phyloP scores from a whole-genome alignment of 176 grass and related monocot species.

The Avena insularis region DNA sequence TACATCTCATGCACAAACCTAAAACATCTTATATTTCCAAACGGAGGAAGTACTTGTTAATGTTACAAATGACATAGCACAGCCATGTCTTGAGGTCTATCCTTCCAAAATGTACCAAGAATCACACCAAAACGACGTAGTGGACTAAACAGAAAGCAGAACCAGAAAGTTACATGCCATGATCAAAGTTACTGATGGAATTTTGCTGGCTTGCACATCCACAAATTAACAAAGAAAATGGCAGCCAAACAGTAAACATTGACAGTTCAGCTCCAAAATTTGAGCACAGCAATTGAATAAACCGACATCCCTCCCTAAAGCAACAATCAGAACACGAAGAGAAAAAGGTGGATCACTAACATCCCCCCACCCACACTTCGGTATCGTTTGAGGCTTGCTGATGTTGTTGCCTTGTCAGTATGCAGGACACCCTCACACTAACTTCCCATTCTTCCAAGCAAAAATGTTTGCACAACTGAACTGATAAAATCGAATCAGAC shows the following conservation, averaged over 20 bases:
- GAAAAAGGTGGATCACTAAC: constrained; percentile 39
- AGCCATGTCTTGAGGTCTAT: constrained; percentile 27
- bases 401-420: constrained; percentile 58
- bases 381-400: constrained; percentile 52
- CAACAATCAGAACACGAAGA: constrained; percentile 64
- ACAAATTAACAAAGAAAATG: constrained; percentile 60
- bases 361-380: constrained; percentile 24
- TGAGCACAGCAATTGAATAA: constrained; percentile 63
- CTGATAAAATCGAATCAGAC: constrained; percentile 78
- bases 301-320: constrained; percentile 49
- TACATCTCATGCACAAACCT: no score
- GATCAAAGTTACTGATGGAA: constrained; percentile 43
- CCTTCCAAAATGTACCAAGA: constrained; percentile 48
- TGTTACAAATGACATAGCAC: constrained; percentile 54
- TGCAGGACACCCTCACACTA: constrained; percentile 39
- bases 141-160: constrained; percentile 46
- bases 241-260: constrained; percentile 65
- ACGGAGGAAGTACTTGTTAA: constrained; percentile 10
- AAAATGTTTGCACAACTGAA: constrained; percentile 81
- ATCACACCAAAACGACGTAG: constrained; percentile 42
- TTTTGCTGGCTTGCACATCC: constrained; percentile 51
- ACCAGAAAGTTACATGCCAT: constrained; percentile 55
- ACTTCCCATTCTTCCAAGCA: constrained; percentile 50
- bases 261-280: constrained; percentile 62
- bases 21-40: no score